phyloP scores from a whole-genome alignment of 1,284 basidiomycete species.

The Pseudozyma flocculosa region DNA sequence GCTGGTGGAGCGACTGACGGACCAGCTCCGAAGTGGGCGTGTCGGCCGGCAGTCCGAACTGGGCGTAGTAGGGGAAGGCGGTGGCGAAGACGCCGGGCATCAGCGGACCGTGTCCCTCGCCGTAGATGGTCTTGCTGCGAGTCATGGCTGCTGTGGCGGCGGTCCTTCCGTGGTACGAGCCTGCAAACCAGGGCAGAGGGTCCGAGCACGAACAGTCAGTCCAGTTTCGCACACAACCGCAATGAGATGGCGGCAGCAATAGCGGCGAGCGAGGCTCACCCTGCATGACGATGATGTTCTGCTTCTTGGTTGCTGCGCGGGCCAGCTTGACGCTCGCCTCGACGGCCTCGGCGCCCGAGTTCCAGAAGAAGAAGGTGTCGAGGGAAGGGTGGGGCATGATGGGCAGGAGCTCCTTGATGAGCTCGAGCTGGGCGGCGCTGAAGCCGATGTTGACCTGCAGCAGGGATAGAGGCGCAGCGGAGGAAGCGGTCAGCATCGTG shows the following conservation, averaged over 20 bases:
- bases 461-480: not conserved
- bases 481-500: not conserved
- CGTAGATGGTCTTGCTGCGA: constrained; percentile 86
- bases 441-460: constrained; percentile 50
- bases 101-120: constrained; percentile 72
- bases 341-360: constrained; percentile 87
- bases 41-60: constrained; percentile 68
- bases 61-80: constrained; percentile 92
- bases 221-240: no score
- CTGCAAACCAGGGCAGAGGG: not conserved
- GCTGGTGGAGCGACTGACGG: constrained; percentile 72
- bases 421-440: constrained; percentile 39
- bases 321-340: constrained; percentile 72
- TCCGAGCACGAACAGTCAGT: no score
- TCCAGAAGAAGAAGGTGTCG: constrained; percentile 79
- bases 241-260: no score
- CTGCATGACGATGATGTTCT: constrained; percentile 89
- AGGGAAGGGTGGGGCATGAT: constrained; percentile 79
- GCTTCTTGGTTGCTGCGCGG: constrained; percentile 71
- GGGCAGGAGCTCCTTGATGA: constrained; percentile 42
- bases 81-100: constrained; percentile 84
- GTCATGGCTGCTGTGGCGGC: constrained; percentile 81
- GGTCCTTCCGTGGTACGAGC: constrained; percentile 56
- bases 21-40: constrained; percentile 71
- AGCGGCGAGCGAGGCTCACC: no score